Base-by-base conservation (phyloP, 1,284 basidiomycete genomes). In the Leccinum discolor region DNA sequence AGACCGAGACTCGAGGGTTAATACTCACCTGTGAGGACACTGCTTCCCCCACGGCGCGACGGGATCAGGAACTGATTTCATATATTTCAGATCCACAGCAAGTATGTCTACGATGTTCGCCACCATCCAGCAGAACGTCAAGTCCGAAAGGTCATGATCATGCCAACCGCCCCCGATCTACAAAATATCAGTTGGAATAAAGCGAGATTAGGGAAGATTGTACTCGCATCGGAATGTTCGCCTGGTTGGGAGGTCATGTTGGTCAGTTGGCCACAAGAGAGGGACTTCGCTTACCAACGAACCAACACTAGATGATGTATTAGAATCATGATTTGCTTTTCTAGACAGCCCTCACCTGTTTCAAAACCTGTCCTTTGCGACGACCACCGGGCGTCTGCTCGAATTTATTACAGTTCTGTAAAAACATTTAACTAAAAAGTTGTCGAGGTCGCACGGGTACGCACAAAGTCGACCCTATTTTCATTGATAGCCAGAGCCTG, bases 401-500 rank as follows among this genome's bases (percentile, higher is more conserved):
- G 64, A 89, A 89, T 70, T 86, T 89, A 59, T 84, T 84, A 69
- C 86, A 87, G 64, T 83, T 77, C 89, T 91, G 63, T 14, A 14
- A 50, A 44, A 40, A 23, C 29, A 59, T 61, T 56, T 61, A 29
- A 57, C 44, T 29, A 16, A 26, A 42, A 58, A 57, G n/a, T 16
- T 42, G 60, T 38, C 44, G 26, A 35, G 60, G 21, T 54, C 12
- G 60, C 5, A 52, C 52, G 38, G 21, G 26, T 60, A 71, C 87
- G 70, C 73, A 90, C 89, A 72, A 91, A 91, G 72, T 91, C 89
- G 29, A 77, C 80, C 63, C 89, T 79, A 32, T 80, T 81, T 73
- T 91, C 90, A 67, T 91, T 83, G 40, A 91, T 74, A 12, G 89
- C 90, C 62, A 91, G 74, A 1, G 89, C 87, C 65, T 91, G 89